phyloP scores from a whole-genome alignment of 352 stramenopile genomes.

The Aphanomyces invadans region DNA sequence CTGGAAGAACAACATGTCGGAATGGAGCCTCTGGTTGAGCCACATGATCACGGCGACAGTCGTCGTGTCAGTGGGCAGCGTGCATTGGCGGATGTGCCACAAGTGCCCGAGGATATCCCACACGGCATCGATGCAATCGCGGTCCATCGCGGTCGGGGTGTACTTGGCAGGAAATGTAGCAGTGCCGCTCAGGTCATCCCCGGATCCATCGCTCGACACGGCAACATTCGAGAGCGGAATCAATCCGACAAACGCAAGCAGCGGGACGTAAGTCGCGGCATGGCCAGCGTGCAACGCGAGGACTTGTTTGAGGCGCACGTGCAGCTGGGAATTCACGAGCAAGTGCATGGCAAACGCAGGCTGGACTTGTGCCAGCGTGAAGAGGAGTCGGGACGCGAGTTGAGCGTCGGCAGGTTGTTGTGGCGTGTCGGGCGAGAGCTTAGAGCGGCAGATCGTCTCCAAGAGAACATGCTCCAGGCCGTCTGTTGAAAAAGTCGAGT shows the following conservation, averaged over 20 bases:
- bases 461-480: slow-evolving; percentile 42
- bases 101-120: slow-evolving; percentile 60
- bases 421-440: slow-evolving; percentile 26
- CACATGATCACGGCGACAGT: neutral
- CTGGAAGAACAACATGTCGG: slow-evolving; percentile 35
- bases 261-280: slow-evolving; percentile 43
- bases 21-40: neutral
- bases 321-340: slow-evolving; percentile 28
- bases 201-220: too few relatives aligned
- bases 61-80: neutral
- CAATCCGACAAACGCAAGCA: slow-evolving; percentile 56
- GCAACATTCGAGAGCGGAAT: slow-evolving; percentile 48
- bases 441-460: slow-evolving; percentile 40
- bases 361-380: slow-evolving; percentile 50
- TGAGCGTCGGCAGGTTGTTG: slow-evolving; percentile 34
- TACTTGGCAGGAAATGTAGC: slow-evolving; percentile 13
- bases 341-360: slow-evolving; percentile 45
- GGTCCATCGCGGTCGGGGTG: slow-evolving; percentile 22
- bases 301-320: slow-evolving; percentile 37
- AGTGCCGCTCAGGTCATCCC: neutral
- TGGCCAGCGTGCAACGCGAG: slow-evolving; percentile 40
- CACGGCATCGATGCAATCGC: slow-evolving; percentile 38
- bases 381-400: slow-evolving; percentile 41
- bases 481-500: slow-evolving; percentile 26
- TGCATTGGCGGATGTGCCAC: slow-evolving; percentile 30